Evolutionary conservation across 2,329 filamentous ascomycete genomes (phyloP).

Genomic region (Trichoderma sp.): DNA sequence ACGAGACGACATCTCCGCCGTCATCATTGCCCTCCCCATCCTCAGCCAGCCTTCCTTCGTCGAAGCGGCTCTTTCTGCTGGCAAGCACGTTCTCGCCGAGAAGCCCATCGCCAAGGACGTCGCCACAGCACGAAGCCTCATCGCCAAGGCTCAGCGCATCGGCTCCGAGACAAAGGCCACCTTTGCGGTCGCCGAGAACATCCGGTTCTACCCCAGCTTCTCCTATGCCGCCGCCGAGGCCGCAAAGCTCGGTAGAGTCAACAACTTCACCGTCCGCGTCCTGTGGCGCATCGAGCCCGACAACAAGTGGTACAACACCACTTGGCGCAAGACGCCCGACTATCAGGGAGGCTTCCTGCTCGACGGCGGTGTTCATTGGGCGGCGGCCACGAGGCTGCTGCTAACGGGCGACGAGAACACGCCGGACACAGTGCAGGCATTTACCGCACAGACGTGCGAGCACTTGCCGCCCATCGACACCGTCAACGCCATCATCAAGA

Average conservation of each 20-base stretch:
- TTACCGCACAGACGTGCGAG: conserved; percentile 56
- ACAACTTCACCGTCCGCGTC: conserved; percentile 52
- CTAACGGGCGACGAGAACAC: conserved; percentile 49
- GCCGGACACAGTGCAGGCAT: conserved; percentile 54
- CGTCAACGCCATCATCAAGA: conserved; percentile 60
- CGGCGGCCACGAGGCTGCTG: conserved; percentile 64
- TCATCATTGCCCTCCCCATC: conserved; percentile 66
- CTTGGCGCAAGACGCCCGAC: conserved; percentile 68
- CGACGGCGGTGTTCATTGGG: conserved; percentile 74
- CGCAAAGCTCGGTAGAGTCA: conserved; percentile 37
- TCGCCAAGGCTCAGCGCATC: conserved; percentile 41
- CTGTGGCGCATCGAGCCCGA: conserved; percentile 42
- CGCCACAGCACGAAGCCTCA: conserved; percentile 45
- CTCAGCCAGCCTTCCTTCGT: conserved; percentile 60
- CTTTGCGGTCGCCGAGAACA: conserved; percentile 72
- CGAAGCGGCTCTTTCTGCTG: conserved; percentile 60
- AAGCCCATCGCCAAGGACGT: conserved; percentile 68
- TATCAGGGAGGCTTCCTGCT: conserved; percentile 78
- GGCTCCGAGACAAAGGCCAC: conserved; percentile 39
- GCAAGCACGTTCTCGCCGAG: conserved; percentile 71
- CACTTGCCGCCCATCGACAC: conserved; percentile 69
- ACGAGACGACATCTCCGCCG: conserved; percentile 56
- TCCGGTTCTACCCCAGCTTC: conserved; percentile 63
- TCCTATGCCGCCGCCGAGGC: conserved; percentile 52
- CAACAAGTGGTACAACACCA: conserved; percentile 54